A percentile compares a stretch with the other conserved stretches of the same genome.
These are phyloP conservation scores for Saccharomycodes ludwigii DNA, from an alignment of 805 yeast species.

Conservation along the genomic window DNA sequence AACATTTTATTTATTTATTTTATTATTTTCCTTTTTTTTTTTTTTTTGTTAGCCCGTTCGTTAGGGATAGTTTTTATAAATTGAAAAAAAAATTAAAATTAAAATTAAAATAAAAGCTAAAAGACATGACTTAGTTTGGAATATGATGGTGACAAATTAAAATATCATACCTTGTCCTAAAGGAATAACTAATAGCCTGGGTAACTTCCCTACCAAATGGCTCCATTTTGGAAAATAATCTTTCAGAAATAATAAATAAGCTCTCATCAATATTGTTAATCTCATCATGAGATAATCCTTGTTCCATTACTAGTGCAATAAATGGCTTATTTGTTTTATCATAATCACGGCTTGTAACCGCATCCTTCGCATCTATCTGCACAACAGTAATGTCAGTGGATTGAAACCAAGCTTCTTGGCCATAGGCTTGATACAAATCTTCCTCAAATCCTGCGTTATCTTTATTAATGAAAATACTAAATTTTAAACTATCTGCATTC, in stretches of 20 bases:
- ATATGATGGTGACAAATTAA: too few relatives aligned
- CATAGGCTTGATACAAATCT: slow-evolving; percentile 8
- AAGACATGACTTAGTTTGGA: too few relatives aligned
- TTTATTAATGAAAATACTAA: slow-evolving; percentile 13
- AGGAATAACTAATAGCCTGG: too few relatives aligned
- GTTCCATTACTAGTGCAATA: slow-evolving; percentile 12
- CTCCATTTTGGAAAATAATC: slow-evolving; percentile 8
- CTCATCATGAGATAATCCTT: slow-evolving; percentile 8
- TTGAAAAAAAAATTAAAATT: too few relatives aligned
- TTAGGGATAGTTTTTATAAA: too few relatives aligned
- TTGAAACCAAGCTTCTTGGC: slow-evolving; percentile 12
- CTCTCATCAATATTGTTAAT: slow-evolving; percentile 15
- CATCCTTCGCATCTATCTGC: slow-evolving; percentile 6
- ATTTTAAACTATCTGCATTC: slow-evolving; percentile 8
- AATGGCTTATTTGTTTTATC: slow-evolving; percentile 6
- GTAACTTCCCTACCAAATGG: slow-evolving; percentile 16
- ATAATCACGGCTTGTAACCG: slow-evolving; percentile 5
- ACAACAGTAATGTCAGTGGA: slow-evolving; percentile 10
- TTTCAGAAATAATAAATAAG: slow-evolving; percentile 18
- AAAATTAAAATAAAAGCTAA: too few relatives aligned
- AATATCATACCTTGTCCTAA: too few relatives aligned
- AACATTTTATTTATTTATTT: too few relatives aligned
- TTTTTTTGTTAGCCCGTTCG: too few relatives aligned
- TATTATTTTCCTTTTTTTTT: too few relatives aligned
- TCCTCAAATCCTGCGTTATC: slow-evolving; percentile 11